Conservation (phyloP, 768 basidiomycete species). For the Pleurotus eryngii region DNA sequence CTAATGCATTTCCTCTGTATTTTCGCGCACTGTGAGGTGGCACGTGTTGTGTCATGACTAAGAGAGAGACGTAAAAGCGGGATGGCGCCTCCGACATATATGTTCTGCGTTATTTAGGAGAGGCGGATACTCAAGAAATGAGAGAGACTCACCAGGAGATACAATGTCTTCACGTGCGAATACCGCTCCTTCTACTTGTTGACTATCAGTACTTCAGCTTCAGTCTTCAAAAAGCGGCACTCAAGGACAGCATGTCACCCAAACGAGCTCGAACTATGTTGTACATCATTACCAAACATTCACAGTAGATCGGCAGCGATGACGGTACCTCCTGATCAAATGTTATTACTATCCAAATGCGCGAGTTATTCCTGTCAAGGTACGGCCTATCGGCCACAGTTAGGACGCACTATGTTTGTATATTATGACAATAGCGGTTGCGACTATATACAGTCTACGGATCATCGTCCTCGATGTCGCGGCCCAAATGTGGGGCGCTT, state of each 20-base stretch:
- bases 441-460: background rate
- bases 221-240: background rate
- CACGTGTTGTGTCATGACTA: background rate
- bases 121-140: background rate
- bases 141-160: background rate
- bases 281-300: too few species aligned
- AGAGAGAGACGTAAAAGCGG: background rate
- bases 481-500: background rate
- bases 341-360: background rate
- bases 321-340: slow-evolving; percentile 1
- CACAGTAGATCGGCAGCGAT: too few species aligned
- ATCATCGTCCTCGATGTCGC: background rate
- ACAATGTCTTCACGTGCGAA: slow-evolving; percentile 1
- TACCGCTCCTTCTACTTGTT: background rate
- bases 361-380: background rate
- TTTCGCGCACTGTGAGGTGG: background rate
- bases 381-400: background rate
- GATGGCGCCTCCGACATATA: background rate
- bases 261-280: slow-evolving; percentile 1
- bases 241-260: background rate
- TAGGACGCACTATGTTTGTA: slow-evolving; percentile 1
- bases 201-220: background rate
- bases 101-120: background rate
- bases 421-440: background rate
- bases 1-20: slow-evolving; percentile 4